These are phyloP conservation scores for Tetrastigma voinierianum DNA, from an alignment of 164 flowering plant genomes.

Conservation along the genomic window DNA sequence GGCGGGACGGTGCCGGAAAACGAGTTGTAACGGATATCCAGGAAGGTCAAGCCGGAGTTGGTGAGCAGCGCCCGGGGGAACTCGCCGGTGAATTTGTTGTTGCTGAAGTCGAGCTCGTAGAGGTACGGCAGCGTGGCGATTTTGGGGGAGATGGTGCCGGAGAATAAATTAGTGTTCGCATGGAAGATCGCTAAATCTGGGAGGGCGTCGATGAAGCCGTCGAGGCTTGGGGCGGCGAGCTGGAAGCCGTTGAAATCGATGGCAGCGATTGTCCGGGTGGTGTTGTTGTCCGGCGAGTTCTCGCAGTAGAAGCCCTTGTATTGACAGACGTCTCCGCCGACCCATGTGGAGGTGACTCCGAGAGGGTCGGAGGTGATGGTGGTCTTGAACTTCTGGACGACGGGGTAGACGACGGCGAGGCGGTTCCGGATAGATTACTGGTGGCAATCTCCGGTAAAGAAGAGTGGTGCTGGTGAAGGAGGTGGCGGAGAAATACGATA, in stretches of 20 bases:
- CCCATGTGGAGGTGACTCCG: slow-evolving; percentile 45
- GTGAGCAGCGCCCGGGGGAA: slow-evolving; percentile 23
- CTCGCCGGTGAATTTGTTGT: slow-evolving; percentile 27
- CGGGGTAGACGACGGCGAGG: slow-evolving; percentile 35
- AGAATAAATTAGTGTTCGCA: slow-evolving; percentile 38
- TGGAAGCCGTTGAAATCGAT: slow-evolving; percentile 38
- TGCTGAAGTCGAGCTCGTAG: slow-evolving; percentile 38
- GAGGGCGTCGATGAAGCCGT: slow-evolving; percentile 31
- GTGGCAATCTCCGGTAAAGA: slow-evolving; percentile 10
- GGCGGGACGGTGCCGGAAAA: slow-evolving; percentile 31
- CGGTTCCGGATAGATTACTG: slow-evolving; percentile 33
- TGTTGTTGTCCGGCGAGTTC: slow-evolving; percentile 35
- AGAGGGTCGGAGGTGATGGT: slow-evolving; percentile 47
- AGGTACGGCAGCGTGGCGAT: slow-evolving; percentile 22
- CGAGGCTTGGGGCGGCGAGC: slow-evolving; percentile 26
- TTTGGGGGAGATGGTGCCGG: slow-evolving; percentile 23
- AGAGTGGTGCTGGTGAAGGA: slow-evolving; percentile 6
- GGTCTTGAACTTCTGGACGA: slow-evolving; percentile 50
- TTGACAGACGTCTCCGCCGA: slow-evolving; percentile 49
- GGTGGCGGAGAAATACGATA: not conserved
- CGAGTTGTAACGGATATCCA: slow-evolving; percentile 32
- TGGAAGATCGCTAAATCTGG: slow-evolving; percentile 35
- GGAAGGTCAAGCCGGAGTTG: slow-evolving; percentile 15
- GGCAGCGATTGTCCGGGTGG: slow-evolving; percentile 25
- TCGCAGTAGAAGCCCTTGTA: slow-evolving; percentile 66